These are phyloP conservation scores for Xylaria curta DNA, from an alignment of 495 filamentous ascomycete species.

Conservation along the genomic window DNA sequence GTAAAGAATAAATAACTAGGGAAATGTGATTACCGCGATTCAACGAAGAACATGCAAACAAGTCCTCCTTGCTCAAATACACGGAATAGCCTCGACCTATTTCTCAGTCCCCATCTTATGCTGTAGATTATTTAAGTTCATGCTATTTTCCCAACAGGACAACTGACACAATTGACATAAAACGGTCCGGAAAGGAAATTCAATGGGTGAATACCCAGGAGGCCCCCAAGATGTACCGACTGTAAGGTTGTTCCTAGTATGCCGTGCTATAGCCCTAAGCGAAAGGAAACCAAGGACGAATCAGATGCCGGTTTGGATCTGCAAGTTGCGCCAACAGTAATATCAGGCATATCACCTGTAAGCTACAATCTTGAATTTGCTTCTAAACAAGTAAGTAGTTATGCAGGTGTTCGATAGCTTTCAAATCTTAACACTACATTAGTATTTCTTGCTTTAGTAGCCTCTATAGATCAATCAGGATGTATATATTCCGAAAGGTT, in stretches of 20 bases:
- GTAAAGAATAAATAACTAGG: not conserved
- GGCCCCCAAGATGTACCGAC: not conserved
- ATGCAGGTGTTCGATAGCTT: not conserved
- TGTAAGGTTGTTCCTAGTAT: not conserved
- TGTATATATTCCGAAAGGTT: not conserved
- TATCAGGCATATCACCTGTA: not conserved
- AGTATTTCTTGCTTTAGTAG: not conserved
- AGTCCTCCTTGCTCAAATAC: not conserved
- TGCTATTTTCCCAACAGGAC: not conserved
- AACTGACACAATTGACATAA: not conserved
- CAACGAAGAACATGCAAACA: not conserved
- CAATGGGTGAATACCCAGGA: not conserved
- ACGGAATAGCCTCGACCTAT: not conserved
- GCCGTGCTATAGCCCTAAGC: not conserved
- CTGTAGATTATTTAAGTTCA: not conserved
- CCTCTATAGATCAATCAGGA: not conserved
- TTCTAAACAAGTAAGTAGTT: not conserved
- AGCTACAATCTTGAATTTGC: not conserved
- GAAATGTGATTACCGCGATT: not conserved
- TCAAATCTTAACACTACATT: not conserved
- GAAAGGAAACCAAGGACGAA: constrained; percentile 10
- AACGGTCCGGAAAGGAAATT: not conserved
- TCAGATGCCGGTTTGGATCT: not conserved
- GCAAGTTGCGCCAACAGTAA: constrained; percentile 6
- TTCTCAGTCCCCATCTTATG: not conserved